Evolutionary conservation across 108 stramenopile genomes (phyloP), one percentile per base, ranked within the genome.

Genomic region (Thalassiosira profunda): DNA sequence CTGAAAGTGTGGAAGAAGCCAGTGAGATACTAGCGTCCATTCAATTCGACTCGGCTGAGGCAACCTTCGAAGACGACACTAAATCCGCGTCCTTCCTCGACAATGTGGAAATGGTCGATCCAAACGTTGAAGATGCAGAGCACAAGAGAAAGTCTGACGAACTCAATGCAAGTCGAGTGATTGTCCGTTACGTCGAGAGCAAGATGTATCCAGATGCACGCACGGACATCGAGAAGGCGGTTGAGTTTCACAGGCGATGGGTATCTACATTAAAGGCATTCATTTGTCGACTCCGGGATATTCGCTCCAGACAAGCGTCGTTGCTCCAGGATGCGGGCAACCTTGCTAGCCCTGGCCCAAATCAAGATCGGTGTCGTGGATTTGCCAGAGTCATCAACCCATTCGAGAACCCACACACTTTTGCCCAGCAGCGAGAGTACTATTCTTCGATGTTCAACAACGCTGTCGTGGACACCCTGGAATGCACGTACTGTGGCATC

Each of bases 401-500:
- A 12, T 28, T 70, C 17, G 14, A 5, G 9, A 29, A 48, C 44
- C 46, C 29, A 48, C 6, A 29, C 5, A 14, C 17, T 4, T 37
- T 61, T 33, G n/a, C 28, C 15, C 3, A 36, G 12, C 35, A 51
- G 7, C 38, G 2, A 18, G 58, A 47, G 1, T 4, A n/a, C n/a
- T 21, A 42, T 4, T 41, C 5, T 4, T 4, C 15, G 18, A 48
- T 18, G 2, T 60, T 60, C 24, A 3, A 42, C 12, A 70, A 70
- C 45, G 23, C 45, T 10, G 41, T 60, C 3, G 17, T 60, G 36
- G 69, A 70, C 28, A 44, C 58, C 17, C 46, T 70, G 17, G 69
- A 70, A 48, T 70, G 69, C 45, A 33, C 69, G 15, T 70, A 46
- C 29, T 70, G 69, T 43, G 36, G 56, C 18, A 38, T 30, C 31